Evolutionary conservation across 169 alveolate species (phyloP).

Genomic region (Fabrea salina): DNA sequence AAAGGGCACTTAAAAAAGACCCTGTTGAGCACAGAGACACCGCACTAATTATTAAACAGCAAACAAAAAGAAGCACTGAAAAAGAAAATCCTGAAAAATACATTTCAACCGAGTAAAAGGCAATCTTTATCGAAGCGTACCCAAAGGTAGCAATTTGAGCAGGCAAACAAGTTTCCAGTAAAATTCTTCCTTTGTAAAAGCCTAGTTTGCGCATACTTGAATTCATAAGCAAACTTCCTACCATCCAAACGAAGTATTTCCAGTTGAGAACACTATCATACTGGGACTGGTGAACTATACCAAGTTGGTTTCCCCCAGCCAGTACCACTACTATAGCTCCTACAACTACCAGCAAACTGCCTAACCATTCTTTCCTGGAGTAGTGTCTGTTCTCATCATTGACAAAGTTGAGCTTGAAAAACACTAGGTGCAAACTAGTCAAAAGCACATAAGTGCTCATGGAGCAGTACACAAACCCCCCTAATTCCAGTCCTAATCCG

Average conservation of each 20-base stretch:
- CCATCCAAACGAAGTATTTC: not conserved
- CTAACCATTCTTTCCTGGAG: not conserved
- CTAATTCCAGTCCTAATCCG: not conserved
- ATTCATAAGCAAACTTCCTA: not conserved
- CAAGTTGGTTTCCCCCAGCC: not conserved
- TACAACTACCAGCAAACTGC: not conserved
- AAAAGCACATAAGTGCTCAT: not conserved
- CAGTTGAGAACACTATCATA: not conserved
- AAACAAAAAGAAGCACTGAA: not conserved
- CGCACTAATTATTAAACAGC: not conserved
- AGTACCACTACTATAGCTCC: not conserved
- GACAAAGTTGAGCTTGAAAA: not conserved
- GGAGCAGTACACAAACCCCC: not conserved
- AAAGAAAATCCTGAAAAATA: not conserved
- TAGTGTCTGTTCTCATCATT: not conserved
- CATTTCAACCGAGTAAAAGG: not conserved
- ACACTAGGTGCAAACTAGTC: not conserved
- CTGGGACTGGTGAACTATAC: not conserved
- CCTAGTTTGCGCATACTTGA: not conserved
- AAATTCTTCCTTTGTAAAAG: not conserved
- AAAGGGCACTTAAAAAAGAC: not conserved
- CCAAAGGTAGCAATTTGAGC: not conserved
- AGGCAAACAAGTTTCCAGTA: slow-evolving; percentile 5
- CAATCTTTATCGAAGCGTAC: not conserved
- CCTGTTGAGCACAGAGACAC: not conserved